phyloP scores from a whole-genome alignment of 139 green algal species.

The Pycnococcus provasolii region DNA sequence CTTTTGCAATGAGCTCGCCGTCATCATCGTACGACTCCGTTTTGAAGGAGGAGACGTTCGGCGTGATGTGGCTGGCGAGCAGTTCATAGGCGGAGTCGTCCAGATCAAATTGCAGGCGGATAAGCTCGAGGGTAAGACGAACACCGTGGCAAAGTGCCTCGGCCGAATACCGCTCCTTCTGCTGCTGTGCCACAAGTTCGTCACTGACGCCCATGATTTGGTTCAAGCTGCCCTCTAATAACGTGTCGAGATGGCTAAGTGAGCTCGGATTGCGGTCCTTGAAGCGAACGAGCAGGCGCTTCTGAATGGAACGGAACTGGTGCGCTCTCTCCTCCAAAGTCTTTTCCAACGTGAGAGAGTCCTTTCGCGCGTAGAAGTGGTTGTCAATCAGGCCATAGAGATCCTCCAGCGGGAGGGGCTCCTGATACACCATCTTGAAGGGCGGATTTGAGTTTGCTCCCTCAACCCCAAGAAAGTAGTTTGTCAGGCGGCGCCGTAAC shows the following conservation, averaged over 20 bases:
- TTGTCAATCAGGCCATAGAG: conserved; percentile 37
- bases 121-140: conserved; percentile 47
- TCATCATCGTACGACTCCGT: conserved; percentile 22
- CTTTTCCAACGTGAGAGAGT: background rate
- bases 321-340: conserved; percentile 36
- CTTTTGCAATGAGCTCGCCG: background rate
- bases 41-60: conserved; percentile 20
- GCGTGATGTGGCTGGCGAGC: conserved; percentile 26
- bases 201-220: conserved; percentile 24
- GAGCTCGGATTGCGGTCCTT: conserved; percentile 50
- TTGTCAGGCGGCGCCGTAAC: conserved; percentile 33
- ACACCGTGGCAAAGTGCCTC: conserved; percentile 30
- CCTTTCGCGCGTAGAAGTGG: conserved; percentile 38
- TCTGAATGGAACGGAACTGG: conserved; percentile 48
- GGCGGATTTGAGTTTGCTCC: conserved; percentile 19
- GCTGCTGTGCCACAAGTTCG: conserved; percentile 30
- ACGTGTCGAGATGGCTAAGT: conserved; percentile 47
- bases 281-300: conserved; percentile 57
- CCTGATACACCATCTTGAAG: conserved; percentile 36
- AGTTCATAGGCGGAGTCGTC: conserved; percentile 19
- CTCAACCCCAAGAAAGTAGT: conserved; percentile 37
- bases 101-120: conserved; percentile 29
- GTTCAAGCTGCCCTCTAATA: conserved; percentile 50
- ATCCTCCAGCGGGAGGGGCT: conserved; percentile 45
- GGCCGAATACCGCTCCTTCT: conserved; percentile 7